Conservation (phyloP, 495 filamentous ascomycete genomes). For the Parathielavia appendiculata region DNA sequence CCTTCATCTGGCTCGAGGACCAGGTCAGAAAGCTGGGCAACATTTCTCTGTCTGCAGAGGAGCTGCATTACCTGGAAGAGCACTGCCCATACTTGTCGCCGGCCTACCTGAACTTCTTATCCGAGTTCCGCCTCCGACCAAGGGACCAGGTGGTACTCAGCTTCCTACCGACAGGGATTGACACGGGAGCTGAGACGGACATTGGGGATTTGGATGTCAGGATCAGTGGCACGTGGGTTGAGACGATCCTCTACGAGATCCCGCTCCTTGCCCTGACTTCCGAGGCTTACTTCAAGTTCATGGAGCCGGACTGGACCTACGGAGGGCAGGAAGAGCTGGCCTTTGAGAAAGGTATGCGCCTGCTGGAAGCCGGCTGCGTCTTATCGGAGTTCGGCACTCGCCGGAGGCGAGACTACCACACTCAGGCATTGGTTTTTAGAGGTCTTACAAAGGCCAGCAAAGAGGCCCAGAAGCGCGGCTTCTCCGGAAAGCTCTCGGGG, state of each 20-base stretch:
- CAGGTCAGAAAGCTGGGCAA: conserved; percentile 79
- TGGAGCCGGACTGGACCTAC: conserved; percentile 83
- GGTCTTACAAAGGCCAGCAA: conserved; percentile 70
- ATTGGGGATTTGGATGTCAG: conserved; percentile 68
- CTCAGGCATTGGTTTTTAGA: conserved; percentile 87
- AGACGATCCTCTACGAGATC: conserved; percentile 97
- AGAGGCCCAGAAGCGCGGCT: conserved; percentile 56
- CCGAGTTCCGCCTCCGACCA: conserved; percentile 73
- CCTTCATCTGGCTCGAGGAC: conserved; percentile 76
- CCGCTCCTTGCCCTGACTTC: conserved; percentile 86
- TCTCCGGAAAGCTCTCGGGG: conserved; percentile 68
- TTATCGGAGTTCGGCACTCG: conserved; percentile 93
- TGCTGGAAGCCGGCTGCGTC: conserved; percentile 76
- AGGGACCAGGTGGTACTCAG: conserved; percentile 68
- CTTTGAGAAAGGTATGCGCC: conserved; percentile 63
- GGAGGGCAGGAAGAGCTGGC: conserved; percentile 80
- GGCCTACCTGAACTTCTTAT: conserved; percentile 73
- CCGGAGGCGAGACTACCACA: conserved; percentile 81
- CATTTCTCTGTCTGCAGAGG: conserved; percentile 68
- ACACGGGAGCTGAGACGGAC: conserved; percentile 62
- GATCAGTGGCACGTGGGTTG: conserved; percentile 79
- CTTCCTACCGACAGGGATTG: conserved; percentile 57
- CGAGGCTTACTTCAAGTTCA: conserved; percentile 95
- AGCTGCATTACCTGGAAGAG: conserved; percentile 68
- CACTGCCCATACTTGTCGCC: conserved; percentile 77